These are phyloP conservation scores for Skeletonema grethae DNA, from an alignment of 108 stramenopile genomes.

Conservation along the genomic window DNA sequence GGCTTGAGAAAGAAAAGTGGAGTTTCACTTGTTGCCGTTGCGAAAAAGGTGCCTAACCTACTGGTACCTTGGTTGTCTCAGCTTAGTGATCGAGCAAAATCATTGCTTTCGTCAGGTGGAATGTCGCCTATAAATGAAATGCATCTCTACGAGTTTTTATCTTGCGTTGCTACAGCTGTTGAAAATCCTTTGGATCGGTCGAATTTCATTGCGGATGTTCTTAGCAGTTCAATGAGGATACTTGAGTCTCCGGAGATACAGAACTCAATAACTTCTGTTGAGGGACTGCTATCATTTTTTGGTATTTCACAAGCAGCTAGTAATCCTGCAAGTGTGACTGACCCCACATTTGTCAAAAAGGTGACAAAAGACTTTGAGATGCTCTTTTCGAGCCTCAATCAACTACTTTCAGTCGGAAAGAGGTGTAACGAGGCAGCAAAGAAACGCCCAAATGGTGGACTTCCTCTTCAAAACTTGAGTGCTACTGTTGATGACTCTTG, in stretches of 20 bases:
- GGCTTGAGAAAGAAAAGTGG: conserved; percentile 82
- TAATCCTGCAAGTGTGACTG: conserved; percentile 68
- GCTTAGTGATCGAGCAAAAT: conserved; percentile 71
- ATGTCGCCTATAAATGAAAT: conserved; percentile 80
- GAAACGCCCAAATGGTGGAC: conserved; percentile 60
- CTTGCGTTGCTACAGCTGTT: conserved; percentile 84
- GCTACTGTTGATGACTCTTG: conserved; percentile 27
- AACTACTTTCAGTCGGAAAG: conserved; percentile 86
- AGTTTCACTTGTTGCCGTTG: conserved; percentile 73
- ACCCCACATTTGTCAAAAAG: conserved; percentile 64
- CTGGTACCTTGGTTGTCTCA: conserved; percentile 85
- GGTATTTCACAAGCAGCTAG: conserved; percentile 66
- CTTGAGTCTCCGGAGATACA: conserved; percentile 59
- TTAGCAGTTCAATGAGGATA: conserved; percentile 65
- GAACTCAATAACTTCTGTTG: conserved; percentile 60
- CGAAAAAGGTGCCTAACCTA: conserved; percentile 74
- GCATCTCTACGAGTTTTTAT: conserved; percentile 88
- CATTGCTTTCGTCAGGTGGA: conserved; percentile 60
- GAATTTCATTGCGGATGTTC: conserved; percentile 79
- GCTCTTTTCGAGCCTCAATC: conserved; percentile 81
- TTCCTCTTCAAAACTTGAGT: conserved; percentile 54
- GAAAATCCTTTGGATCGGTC: conserved; percentile 74
- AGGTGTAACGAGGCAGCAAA: conserved; percentile 85
- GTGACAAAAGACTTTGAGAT: conserved; percentile 55
- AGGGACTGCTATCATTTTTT: conserved; percentile 59